Evolutionary conservation across 163 green algal species (phyloP).

Genomic region (Scenedesmus sp.): DNA sequence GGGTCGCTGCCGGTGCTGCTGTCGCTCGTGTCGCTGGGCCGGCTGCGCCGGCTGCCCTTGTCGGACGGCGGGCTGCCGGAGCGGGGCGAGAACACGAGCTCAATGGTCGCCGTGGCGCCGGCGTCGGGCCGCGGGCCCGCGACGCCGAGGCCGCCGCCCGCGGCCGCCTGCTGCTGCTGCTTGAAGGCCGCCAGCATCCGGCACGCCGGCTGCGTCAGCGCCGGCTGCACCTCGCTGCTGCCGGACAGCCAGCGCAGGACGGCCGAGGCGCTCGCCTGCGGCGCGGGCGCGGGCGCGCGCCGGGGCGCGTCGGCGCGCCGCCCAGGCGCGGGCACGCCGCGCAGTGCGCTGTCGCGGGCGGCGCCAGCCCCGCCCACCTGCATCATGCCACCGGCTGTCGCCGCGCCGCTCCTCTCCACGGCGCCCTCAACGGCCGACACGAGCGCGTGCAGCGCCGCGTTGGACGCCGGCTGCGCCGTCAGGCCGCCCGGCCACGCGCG

Average conservation of each 20-base stretch:
- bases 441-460: too few relatives aligned
- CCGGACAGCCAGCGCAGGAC: too few relatives aligned
- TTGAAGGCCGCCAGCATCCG: neutral
- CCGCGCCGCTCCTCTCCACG: constrained; percentile 1
- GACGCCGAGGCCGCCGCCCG: neutral
- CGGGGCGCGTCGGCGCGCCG: too few relatives aligned
- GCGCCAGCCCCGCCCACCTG: neutral
- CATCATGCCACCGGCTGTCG: neutral
- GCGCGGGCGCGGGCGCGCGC: too few relatives aligned
- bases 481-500: too few relatives aligned
- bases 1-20: neutral
- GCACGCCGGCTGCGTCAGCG: neutral
- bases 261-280: too few relatives aligned
- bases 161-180: constrained; percentile 6
- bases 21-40: neutral
- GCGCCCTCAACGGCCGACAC: neutral
- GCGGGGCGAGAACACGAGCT: constrained; percentile 31
- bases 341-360: too few relatives aligned
- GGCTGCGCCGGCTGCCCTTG: too few relatives aligned
- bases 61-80: neutral
- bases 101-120: constrained; percentile 14
- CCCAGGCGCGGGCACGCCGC: too few relatives aligned
- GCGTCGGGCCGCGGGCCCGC: neutral
- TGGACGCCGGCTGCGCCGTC: too few relatives aligned
- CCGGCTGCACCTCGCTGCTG: constrained; percentile 2